Percentiles rank a stretch among this genome's conserved stretches.
Conservation (phyloP, 805 yeast species). For the Candida maesae region DNA sequence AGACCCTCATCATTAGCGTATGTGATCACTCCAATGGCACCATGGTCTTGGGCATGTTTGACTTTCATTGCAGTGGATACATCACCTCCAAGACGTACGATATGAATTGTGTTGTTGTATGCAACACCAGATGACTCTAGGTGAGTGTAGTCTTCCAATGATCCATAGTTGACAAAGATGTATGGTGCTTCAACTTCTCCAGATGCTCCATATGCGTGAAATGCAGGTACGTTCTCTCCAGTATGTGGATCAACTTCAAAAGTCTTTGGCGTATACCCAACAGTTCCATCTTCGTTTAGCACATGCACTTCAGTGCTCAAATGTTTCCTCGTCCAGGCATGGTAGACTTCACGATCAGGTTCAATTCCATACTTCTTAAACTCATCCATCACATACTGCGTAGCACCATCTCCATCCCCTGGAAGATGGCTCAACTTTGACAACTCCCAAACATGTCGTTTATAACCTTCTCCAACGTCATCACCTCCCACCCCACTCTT, state of each 20-base stretch:
- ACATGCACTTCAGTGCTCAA: constrained; percentile 39
- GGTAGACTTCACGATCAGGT: constrained; percentile 50
- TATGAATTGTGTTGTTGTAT: constrained; percentile 52
- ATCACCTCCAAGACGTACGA: constrained; percentile 51
- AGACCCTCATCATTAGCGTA: constrained; percentile 55
- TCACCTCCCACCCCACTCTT: not conserved
- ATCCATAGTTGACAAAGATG: constrained; percentile 61
- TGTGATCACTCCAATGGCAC: constrained; percentile 54
- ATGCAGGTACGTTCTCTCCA: constrained; percentile 48
- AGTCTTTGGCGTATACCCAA: constrained; percentile 44
- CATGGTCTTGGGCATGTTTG: constrained; percentile 55
- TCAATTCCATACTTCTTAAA: constrained; percentile 49
- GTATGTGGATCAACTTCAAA: constrained; percentile 44
- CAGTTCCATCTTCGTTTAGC: constrained; percentile 31
- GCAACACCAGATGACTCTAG: constrained; percentile 39
- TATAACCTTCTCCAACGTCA: constrained; percentile 31
- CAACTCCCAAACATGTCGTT: constrained; percentile 26
- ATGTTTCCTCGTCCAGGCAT: constrained; percentile 53
- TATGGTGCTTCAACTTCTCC: constrained; percentile 56
- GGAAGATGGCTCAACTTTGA: constrained; percentile 25
- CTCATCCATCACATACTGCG: constrained; percentile 47
- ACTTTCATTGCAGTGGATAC: constrained; percentile 54
- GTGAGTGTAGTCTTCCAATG: constrained; percentile 46
- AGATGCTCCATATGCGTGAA: constrained; percentile 61
- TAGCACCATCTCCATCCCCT: constrained; percentile 31